Evolutionary conservation across 495 filamentous ascomycete species (phyloP).

Genomic region (Lepraria neglecta): DNA sequence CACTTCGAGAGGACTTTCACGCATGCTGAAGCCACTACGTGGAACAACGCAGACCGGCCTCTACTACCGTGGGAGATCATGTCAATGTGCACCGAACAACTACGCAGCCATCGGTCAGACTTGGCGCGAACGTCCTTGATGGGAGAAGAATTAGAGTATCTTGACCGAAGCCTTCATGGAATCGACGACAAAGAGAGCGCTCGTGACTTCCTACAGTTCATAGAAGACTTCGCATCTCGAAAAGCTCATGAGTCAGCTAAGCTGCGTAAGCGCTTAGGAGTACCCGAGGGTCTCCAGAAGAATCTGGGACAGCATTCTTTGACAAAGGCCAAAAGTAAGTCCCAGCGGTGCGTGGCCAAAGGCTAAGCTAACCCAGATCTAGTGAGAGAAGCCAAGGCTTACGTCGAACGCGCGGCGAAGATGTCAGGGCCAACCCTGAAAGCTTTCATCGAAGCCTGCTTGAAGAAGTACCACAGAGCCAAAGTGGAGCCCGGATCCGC

Average conservation of each 20-base stretch:
- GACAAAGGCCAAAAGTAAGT: conserved; percentile 17
- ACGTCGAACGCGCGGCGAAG: conserved; percentile 67
- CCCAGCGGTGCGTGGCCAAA: conserved; percentile 10
- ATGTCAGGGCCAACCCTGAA: conserved; percentile 65
- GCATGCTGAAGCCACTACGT: conserved; percentile 72
- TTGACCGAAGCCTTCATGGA: conserved; percentile 55
- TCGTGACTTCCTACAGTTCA: conserved; percentile 70
- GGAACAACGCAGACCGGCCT: conserved; percentile 64
- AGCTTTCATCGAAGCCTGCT: conserved; percentile 72
- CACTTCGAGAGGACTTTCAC: conserved; percentile 88
- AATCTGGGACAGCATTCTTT: conserved; percentile 8
- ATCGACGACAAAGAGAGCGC: conserved; percentile 83
- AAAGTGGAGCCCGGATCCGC: conserved; percentile 91
- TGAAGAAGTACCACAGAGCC: conserved; percentile 83
- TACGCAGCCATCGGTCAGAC: conserved; percentile 59
- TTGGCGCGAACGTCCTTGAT: conserved; percentile 53
- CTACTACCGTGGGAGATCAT: conserved; percentile 70
- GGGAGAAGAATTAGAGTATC: conserved; percentile 51
- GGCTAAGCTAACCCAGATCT: conserved; percentile 14
- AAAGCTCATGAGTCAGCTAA: conserved; percentile 52
- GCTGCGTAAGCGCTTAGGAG: conserved; percentile 34
- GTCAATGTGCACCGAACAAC: conserved; percentile 53
- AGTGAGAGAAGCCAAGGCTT: conserved; percentile 21
- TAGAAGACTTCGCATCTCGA: conserved; percentile 59
- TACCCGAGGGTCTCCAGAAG: conserved; percentile 13